Percentiles rank a stretch among this genome's conserved stretches.
Evolutionary conservation across 176 grass and related monocot species (phyloP).

Genomic region (Ananas comosus): DNA sequence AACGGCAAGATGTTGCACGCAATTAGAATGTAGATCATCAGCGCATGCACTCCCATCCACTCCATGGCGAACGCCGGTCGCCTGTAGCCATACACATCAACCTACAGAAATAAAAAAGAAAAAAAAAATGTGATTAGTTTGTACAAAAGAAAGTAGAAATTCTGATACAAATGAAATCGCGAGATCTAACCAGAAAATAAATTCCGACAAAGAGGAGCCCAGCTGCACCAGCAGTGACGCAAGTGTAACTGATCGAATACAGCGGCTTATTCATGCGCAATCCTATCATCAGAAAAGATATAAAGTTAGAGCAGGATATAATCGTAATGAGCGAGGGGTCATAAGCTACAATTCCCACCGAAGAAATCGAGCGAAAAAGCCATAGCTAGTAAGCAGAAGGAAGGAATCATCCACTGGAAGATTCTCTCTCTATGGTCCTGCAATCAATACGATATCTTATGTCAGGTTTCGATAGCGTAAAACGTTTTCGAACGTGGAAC

Average conservation of each 20-base stretch:
- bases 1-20: slow-evolving; percentile 60
- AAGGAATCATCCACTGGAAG: slow-evolving; percentile 43
- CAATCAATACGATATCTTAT: slow-evolving; percentile 2
- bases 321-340: neutral
- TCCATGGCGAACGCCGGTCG: slow-evolving; percentile 35
- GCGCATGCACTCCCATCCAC: slow-evolving; percentile 67
- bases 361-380: slow-evolving; percentile 49
- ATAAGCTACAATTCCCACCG: slow-evolving; percentile 29
- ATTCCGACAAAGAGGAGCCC: slow-evolving; percentile 50
- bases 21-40: slow-evolving; percentile 60
- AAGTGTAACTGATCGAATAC: slow-evolving; percentile 70
- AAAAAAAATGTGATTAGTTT: slow-evolving; percentile 3
- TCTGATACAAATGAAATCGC: neutral
- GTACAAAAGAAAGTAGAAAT: neutral
- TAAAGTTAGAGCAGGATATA: neutral
- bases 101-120: slow-evolving; percentile 24
- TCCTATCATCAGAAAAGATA: slow-evolving; percentile 27
- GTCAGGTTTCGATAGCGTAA: neutral
- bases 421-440: slow-evolving; percentile 54
- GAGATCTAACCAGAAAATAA: slow-evolving; percentile 54
- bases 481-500: neutral
- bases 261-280: slow-evolving; percentile 68
- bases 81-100: slow-evolving; percentile 62
- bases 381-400: slow-evolving; percentile 37
- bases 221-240: slow-evolving; percentile 45